Evolutionary conservation across 2,329 filamentous ascomycete species (phyloP), one percentile per base, ranked within the genome.

Genomic region (Hypoxylon sp.): DNA sequence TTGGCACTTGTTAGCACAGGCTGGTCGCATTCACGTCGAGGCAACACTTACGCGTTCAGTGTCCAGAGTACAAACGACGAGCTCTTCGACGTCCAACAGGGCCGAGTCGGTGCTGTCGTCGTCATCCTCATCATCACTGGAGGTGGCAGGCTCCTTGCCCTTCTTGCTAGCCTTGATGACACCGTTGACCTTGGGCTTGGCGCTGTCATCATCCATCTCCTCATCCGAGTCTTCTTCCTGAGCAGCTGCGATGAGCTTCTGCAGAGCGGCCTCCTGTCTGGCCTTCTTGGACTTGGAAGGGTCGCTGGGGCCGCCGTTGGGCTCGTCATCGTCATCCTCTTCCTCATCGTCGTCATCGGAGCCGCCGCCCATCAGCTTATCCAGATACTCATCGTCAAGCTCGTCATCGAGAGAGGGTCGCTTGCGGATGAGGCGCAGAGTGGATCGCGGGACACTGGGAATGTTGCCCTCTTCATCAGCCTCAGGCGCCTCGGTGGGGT

Each of bases 61-160:
- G 79, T 98, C 93, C 51, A 99, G 86, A 62, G 95, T 99, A 86
- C 95, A 99, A 69, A 99, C 80, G 68, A 98, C 92, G 70, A 91
- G 91, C 81, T 97, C 91, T 76, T 97, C 92, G 49, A 94, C 80
- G 71, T 92, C 86, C 49, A 84, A 77, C 21, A 83, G 84, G 37
- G 86, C 84, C 5, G 83, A 84, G 57, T 85, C 83, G 50, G 63
- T 48, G 52, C 66, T 89, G 84, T 85, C 81, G 1, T 85, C 82
- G 26, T 83, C 81, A 31, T 63, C 60, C 9, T 80, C 71, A 2
- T 73, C 70, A 40, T 73, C 71, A 51, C 68, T 70, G 2, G 70
- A 71, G 35, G 80, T 81, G 62, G 86, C 88, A 72, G 87, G 87
- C 63, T 84, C 88, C 77, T 90, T 91, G 67, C 83, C 86, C 79